Base-by-base conservation (phyloP, 2,329 filamentous ascomycete genomes). In the Lachnellula subtilissima region DNA sequence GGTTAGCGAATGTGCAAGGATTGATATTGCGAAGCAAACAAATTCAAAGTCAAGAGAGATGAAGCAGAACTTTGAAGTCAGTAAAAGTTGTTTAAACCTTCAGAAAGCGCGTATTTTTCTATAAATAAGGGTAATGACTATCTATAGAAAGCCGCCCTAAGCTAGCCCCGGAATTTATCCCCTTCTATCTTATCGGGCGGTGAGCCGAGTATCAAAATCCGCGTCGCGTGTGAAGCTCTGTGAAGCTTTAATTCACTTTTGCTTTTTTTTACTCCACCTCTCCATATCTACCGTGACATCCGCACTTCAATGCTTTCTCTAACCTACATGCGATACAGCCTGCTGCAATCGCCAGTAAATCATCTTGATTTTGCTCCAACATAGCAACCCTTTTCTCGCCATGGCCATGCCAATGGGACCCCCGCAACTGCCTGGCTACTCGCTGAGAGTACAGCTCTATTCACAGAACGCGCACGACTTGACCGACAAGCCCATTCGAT, bases 391-490 rank as follows among this genome's bases (percentile, higher is more conserved):
- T 23, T 17, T 42, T n/a, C 8, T 2, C 28, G 12, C 48, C 32
- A 66, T 67, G 62, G 54, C 57, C n/a, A 58, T 53, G 19, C 51
- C 55, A 42, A 68, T 69, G 63, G 57, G 57, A 2, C 64, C 67
- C 50, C 65, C 67, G 23, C 39, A 54, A 36, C 57, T 63, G 4
- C 60, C 65, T 3, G 63, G 56, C 35, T 69, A 63, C 48, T 68
- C 66, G n/a, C 65, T 69, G 9, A 54, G 64, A 57, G 67, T 69
- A 40, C 63, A 68, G 58, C 65, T 69, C 37, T 69, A 66, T 53
- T 51, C 62, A 56, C 59, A 60, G 36, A 61, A 52, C 48, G 61
- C 62, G 15, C 54, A 64, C 25, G 46, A 36, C 35, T 50, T 53
- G 12, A 52, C 19, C 6, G 65, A 67, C 53, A 62, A 61, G 37